Evolutionary conservation across 306 rosid species (phyloP).

Genomic region (Vigna mungo): DNA sequence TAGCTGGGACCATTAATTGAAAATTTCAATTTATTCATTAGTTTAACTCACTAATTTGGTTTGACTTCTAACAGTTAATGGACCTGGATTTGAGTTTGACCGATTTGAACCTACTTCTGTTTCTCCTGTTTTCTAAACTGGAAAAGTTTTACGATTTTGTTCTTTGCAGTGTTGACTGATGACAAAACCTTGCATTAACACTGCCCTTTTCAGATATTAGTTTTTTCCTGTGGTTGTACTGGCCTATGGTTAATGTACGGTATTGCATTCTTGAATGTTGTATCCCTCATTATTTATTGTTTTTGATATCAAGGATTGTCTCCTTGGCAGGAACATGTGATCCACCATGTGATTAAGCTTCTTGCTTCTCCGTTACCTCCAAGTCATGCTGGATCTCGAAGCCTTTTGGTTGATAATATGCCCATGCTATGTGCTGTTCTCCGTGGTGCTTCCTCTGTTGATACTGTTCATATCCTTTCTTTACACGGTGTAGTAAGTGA

Average conservation of each 20-base stretch:
- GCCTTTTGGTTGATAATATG: slow-evolving; percentile 65
- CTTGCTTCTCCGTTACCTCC: slow-evolving; percentile 65
- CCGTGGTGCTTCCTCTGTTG: slow-evolving; percentile 64
- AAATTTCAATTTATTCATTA: slow-evolving; percentile 6
- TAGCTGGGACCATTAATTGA: background rate
- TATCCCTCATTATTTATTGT: slow-evolving; percentile 23
- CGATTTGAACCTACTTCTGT: slow-evolving; percentile 10
- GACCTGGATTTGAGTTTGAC: slow-evolving; percentile 23
- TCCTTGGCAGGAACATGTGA: slow-evolving; percentile 76
- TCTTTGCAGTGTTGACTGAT: slow-evolving; percentile 24
- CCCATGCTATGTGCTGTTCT: slow-evolving; percentile 70
- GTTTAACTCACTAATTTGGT: background rate
- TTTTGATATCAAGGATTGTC: slow-evolving; percentile 38
- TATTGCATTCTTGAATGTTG: slow-evolving; percentile 26
- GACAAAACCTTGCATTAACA: slow-evolving; percentile 18
- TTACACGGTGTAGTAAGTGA: slow-evolving; percentile 79
- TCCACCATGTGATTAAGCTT: slow-evolving; percentile 70
- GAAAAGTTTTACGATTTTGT: slow-evolving; percentile 5
- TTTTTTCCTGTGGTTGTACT: slow-evolving; percentile 24
- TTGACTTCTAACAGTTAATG: background rate
- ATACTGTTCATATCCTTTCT: slow-evolving; percentile 73
- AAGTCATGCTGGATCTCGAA: slow-evolving; percentile 56
- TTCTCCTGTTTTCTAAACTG: slow-evolving; percentile 39
- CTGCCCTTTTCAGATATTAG: slow-evolving; percentile 18
- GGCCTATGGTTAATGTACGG: slow-evolving; percentile 31